These are phyloP conservation scores for Colletotrichum horii DNA, from an alignment of 2,329 filamentous ascomycete genomes.

Conservation along the genomic window DNA sequence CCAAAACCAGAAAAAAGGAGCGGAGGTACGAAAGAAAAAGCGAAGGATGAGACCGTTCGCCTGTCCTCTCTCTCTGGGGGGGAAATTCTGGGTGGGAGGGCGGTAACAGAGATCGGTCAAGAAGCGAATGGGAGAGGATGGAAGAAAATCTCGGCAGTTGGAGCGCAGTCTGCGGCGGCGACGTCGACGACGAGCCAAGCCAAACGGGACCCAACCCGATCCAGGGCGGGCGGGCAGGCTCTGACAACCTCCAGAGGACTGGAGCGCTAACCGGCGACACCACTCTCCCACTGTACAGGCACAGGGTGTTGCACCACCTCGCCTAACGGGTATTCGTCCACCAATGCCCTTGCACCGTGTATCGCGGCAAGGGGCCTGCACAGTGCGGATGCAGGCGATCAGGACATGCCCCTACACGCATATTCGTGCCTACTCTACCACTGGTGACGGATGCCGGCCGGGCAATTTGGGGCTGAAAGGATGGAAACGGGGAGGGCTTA, in stretches of 20 bases:
- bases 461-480: not conserved
- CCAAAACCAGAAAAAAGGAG: not conserved
- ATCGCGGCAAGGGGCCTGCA: not conserved
- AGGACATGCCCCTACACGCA: slow-evolving; percentile 9
- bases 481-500: not conserved
- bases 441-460: not conserved
- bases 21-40: slow-evolving; percentile 3
- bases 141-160: slow-evolving; percentile 22
- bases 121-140: slow-evolving; percentile 10
- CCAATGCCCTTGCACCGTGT: slow-evolving; percentile 5
- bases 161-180: slow-evolving; percentile 4
- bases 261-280: not conserved
- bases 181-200: slow-evolving; percentile 8
- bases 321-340: not conserved
- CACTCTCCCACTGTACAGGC: not conserved
- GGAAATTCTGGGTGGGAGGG: slow-evolving; percentile 5
- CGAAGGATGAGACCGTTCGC: slow-evolving; percentile 21
- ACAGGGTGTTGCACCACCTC: not conserved
- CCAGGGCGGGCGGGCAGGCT: not conserved
- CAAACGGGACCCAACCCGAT: not conserved
- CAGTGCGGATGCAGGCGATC: slow-evolving; percentile 5
- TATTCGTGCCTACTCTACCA: not conserved
- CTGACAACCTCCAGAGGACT: not conserved
- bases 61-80: slow-evolving; percentile 4
- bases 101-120: slow-evolving; percentile 11